Conservation (phyloP, 208 protist genomes). For the Leptomonas pyrrhocoris region DNA sequence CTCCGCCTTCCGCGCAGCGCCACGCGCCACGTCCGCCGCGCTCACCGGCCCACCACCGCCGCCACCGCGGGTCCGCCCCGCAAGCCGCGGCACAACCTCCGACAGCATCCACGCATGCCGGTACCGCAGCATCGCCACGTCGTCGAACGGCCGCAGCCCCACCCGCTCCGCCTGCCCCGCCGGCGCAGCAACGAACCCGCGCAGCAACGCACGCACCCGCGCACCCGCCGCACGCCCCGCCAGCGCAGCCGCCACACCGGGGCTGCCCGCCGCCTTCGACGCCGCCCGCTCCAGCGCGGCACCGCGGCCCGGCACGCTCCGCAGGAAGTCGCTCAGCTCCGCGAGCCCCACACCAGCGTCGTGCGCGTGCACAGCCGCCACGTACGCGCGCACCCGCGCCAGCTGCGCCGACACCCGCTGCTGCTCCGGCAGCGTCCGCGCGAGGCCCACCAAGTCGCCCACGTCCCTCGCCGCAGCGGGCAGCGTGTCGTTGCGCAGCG, state of each 20-base stretch:
- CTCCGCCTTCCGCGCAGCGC: slow-evolving; percentile 22
- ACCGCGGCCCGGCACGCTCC: slow-evolving; percentile 19
- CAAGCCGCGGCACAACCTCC: slow-evolving; percentile 27
- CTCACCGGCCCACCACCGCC: background rate
- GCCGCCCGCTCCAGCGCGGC: slow-evolving; percentile 29
- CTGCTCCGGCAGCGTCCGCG: slow-evolving; percentile 29
- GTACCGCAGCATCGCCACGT: slow-evolving; percentile 45
- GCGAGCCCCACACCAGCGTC: slow-evolving; percentile 20
- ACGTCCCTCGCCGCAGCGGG: background rate
- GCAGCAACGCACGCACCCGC: slow-evolving; percentile 29
- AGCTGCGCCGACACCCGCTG: slow-evolving; percentile 20
- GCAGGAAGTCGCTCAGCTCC: slow-evolving; percentile 34
- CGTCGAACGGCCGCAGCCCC: slow-evolving; percentile 40
- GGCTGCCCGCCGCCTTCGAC: slow-evolving; percentile 1
- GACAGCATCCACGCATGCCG: slow-evolving; percentile 30
- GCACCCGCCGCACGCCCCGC: slow-evolving; percentile 12
- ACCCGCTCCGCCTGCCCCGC: slow-evolving; percentile 14
- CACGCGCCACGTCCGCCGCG: slow-evolving; percentile 13
- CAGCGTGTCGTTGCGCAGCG: slow-evolving; percentile 18
- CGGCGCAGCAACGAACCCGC: slow-evolving; percentile 25
- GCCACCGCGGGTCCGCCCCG: background rate
- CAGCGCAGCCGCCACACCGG: slow-evolving; percentile 1
- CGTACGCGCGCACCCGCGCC: slow-evolving; percentile 17
- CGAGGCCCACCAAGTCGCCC: slow-evolving; percentile 8
- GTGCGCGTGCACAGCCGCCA: slow-evolving; percentile 27